Evolutionary conservation across 2,329 filamentous ascomycete genomes (phyloP), one percentile per base, ranked within the genome.

Genomic region (Fusarium sp.): DNA sequence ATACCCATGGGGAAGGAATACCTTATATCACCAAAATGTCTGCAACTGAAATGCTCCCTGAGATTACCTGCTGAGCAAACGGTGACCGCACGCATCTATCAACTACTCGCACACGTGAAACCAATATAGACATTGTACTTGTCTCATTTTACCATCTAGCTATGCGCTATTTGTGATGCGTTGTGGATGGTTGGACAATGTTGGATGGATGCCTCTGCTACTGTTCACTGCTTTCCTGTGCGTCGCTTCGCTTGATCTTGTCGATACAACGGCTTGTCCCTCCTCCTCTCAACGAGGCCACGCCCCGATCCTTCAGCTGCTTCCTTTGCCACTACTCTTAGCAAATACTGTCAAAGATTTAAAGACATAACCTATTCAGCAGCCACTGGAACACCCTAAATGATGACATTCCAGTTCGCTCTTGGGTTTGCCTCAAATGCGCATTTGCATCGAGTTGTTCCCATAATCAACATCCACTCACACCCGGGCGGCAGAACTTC

Each of bases 281-380:
- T 29, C 41, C 33, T 57, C 42, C 42, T 47, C 52, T 42, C 47
- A n/a, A 42, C 23, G 11, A 46, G 18, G 38, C 18, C 35, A 33
- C 28, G 57, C 18, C 33, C 35, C 24, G 46, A 41, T 54, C 55
- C 23, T 18, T 52, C 54, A 47, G 26, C 38, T 31, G 10, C 39
- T 26, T 26, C 35, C 26, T 37, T 41, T 58, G 55, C 26, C 61
- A 46, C 38, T 61, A 37, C 21, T 48, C 43, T 21, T 57, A 58
- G 35, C 42, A 49, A 57, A 70, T 71, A 61, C 52, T 68, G 55
- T 57, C 53, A 59, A 57, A 56, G 38, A 54, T 69, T 44, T 48
- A 23, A 38, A 38, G 53, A 39, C 42, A 44, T 63, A 38, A 41
- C 47, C 31, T 47, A 18, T 41, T 43, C 37, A 38, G 42, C 20